Conservation (phyloP, 306 rosid genomes). For the Prunus campanulata region DNA sequence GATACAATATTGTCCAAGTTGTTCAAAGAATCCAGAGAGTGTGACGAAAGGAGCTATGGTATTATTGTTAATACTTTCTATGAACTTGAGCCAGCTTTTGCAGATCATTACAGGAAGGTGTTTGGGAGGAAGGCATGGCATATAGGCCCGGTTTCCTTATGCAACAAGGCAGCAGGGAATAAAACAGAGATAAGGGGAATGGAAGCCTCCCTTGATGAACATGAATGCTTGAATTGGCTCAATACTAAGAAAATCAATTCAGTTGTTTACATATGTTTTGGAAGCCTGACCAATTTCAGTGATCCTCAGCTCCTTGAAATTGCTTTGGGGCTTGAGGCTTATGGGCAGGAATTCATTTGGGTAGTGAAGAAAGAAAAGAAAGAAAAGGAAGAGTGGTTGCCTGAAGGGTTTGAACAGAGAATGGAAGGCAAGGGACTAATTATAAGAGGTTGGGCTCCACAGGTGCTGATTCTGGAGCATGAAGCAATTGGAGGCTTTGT, state of each 20-base stretch:
- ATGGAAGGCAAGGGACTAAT: slow-evolving; percentile 33
- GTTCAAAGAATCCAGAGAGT: slow-evolving; percentile 18
- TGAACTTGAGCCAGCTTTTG: slow-evolving; percentile 48
- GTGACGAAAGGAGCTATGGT: slow-evolving; percentile 39
- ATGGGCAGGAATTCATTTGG: slow-evolving; percentile 36
- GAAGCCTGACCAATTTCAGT: slow-evolving; percentile 20
- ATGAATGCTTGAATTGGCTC: slow-evolving; percentile 33
- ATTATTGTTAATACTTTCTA: slow-evolving; percentile 51
- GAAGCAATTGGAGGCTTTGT: slow-evolving; percentile 34
- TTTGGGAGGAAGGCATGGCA: slow-evolving; percentile 60
- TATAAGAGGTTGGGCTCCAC: slow-evolving; percentile 42
- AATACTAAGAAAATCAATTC: slow-evolving; percentile 27
- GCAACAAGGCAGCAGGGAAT: slow-evolving; percentile 26
- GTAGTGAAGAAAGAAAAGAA: slow-evolving; percentile 27
- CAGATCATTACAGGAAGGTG: slow-evolving; percentile 39
- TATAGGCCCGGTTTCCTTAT: slow-evolving; percentile 47
- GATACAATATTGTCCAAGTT: slow-evolving; percentile 6
- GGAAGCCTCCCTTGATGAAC: slow-evolving; percentile 30
- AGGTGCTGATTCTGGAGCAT: slow-evolving; percentile 29
- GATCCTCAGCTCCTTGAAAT: slow-evolving; percentile 27
- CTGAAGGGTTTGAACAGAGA: slow-evolving; percentile 33
- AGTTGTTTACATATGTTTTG: slow-evolving; percentile 35
- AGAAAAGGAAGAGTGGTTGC: slow-evolving; percentile 24
- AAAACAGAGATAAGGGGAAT: slow-evolving; percentile 35
- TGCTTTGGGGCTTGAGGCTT: slow-evolving; percentile 33